These are phyloP conservation scores for Jaapia argillacea DNA, from an alignment of 768 basidiomycete genomes.

Conservation along the genomic window DNA sequence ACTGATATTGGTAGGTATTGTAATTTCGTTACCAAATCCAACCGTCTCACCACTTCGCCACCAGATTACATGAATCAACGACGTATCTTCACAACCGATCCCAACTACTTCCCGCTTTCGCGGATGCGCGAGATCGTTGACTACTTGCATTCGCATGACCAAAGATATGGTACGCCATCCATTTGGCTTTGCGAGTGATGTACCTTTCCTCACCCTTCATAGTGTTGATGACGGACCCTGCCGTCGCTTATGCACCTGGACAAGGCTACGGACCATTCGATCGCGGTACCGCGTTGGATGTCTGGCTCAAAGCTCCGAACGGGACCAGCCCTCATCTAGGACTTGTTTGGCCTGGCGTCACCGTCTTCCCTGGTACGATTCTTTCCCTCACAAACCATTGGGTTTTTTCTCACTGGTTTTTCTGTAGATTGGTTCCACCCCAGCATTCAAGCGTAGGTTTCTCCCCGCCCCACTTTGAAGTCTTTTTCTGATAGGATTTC, in stretches of 20 bases:
- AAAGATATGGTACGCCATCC: constrained; percentile 39
- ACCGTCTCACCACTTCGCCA: background rate
- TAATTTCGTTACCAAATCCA: background rate
- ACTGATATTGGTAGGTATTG: constrained; percentile 55
- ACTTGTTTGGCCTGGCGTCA: constrained; percentile 59
- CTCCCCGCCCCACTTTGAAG: too few species aligned
- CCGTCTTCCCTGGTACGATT: constrained; percentile 39
- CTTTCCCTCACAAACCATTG: constrained; percentile 1
- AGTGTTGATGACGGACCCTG: constrained; percentile 73
- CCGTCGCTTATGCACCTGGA: constrained; percentile 41
- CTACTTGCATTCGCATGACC: constrained; percentile 49
- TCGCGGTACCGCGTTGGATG: constrained; percentile 38
- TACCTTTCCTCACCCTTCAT: background rate
- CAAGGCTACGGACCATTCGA: constrained; percentile 42
- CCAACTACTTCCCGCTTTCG: constrained; percentile 52
- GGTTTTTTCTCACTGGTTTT: background rate
- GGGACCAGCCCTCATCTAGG: constrained; percentile 43
- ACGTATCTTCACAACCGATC: constrained; percentile 62
- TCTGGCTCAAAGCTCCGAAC: constrained; percentile 56
- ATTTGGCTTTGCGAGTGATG: background rate
- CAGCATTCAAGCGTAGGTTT: constrained; percentile 34
- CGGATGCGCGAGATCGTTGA: constrained; percentile 58
- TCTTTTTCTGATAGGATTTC: background rate
- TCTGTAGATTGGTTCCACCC: constrained; percentile 50
- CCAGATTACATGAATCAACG: constrained; percentile 61